phyloP scores from a whole-genome alignment of 1,284 basidiomycete species.

The Tylopilus sp. region DNA sequence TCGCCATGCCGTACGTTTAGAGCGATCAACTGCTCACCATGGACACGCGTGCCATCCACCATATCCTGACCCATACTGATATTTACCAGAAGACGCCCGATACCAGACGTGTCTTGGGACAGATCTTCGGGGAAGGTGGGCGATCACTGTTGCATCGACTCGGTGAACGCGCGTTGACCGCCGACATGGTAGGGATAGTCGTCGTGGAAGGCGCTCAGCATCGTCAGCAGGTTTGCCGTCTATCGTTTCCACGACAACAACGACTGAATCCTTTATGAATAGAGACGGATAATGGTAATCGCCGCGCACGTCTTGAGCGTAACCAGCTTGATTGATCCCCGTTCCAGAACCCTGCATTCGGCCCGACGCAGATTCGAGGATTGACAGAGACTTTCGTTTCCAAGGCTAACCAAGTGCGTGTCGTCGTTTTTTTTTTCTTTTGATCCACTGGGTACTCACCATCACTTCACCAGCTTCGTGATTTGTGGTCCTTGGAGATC shows the following conservation, averaged over 20 bases:
- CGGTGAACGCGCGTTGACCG: not conserved
- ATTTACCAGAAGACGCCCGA: slow-evolving; percentile 34
- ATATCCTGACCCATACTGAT: slow-evolving; percentile 35
- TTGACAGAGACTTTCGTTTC: slow-evolving; percentile 51
- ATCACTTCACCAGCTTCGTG: slow-evolving; percentile 39
- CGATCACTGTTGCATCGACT: not conserved
- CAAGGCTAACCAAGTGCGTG: slow-evolving; percentile 46
- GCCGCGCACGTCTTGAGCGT: no score
- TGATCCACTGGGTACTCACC: not conserved
- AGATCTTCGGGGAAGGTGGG: slow-evolving; percentile 31
- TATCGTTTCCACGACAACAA: not conserved
- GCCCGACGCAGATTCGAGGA: slow-evolving; percentile 47
- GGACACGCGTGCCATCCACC: slow-evolving; percentile 35
- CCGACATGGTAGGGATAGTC: slow-evolving; percentile 12
- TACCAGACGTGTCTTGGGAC: slow-evolving; percentile 18
- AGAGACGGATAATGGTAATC: slow-evolving; percentile 24
- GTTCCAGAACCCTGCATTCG: slow-evolving; percentile 39
- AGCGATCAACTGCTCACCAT: slow-evolving; percentile 27
- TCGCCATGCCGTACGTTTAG: slow-evolving; percentile 8
- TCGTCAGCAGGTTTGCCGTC: slow-evolving; percentile 25
- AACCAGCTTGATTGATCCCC: not conserved
- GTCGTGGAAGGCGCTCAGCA: slow-evolving; percentile 21
- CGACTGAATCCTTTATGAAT: not conserved
- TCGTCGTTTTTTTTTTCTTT: not conserved
- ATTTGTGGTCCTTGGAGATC: slow-evolving; percentile 39